Evolutionary conservation across 768 basidiomycete genomes (phyloP).

Genomic region (Lepiota brunneoincarnata): DNA sequence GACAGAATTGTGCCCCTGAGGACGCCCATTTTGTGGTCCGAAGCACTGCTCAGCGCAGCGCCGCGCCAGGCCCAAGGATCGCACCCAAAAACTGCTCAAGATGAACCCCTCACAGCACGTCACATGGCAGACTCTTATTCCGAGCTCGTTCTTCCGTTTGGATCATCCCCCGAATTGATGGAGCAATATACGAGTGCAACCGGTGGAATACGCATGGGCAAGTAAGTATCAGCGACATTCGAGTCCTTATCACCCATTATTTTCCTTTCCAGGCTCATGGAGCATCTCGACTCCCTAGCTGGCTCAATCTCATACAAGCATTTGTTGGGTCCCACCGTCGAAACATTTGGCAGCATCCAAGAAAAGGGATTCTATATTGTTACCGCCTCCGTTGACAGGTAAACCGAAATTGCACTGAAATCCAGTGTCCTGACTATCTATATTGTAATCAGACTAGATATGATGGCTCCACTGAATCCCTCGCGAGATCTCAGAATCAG

Average conservation of each 20-base stretch:
- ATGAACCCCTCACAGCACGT: conserved; percentile 37
- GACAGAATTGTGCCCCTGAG: conserved; percentile 56
- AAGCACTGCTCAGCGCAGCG: conserved; percentile 46
- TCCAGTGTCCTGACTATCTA: not conserved
- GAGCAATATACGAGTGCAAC: conserved; percentile 71
- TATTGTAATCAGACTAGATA: conserved; percentile 50
- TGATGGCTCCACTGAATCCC: conserved; percentile 58
- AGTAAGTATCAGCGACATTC: conserved; percentile 28
- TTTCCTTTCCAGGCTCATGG: conserved; percentile 52
- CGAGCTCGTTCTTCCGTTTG: conserved; percentile 63
- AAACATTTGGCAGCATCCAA: conserved; percentile 50
- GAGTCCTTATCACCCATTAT: not conserved
- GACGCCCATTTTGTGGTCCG: conserved; percentile 53
- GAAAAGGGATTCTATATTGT: conserved; percentile 78
- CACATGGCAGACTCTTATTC: conserved; percentile 73
- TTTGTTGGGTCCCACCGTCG: conserved; percentile 64
- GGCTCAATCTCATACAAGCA: conserved; percentile 85
- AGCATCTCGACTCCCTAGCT: conserved; percentile 82
- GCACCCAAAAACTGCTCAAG: conserved; percentile 13
- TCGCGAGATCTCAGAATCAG: conserved; percentile 68
- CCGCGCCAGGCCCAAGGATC: conserved; percentile 17
- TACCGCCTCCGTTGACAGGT: conserved; percentile 82
- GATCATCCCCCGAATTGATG: conserved; percentile 51
- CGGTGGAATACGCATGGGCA: conserved; percentile 70
- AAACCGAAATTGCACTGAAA: conserved; percentile 6